Percentiles rank a stretch among this genome's conserved stretches.
Evolutionary conservation across 768 basidiomycete species (phyloP).

Genomic region (Calocybe cyanea): DNA sequence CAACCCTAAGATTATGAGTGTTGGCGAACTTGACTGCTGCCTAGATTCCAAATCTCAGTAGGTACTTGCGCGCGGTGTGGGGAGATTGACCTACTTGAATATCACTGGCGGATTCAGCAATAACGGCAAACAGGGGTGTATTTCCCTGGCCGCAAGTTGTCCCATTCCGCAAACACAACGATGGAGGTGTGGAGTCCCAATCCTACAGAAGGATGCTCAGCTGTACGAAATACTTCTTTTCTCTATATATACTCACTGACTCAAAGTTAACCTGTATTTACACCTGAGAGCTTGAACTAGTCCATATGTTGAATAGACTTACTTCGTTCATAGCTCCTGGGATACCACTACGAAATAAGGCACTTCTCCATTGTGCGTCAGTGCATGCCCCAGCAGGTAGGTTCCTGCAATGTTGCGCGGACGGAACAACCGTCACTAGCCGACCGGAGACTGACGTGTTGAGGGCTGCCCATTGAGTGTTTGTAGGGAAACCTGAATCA

Average conservation of each 20-base stretch:
- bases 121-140: conserved; percentile 25
- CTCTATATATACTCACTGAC: conserved; percentile 3
- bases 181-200: conserved; percentile 21
- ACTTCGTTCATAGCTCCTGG: conserved; percentile 20
- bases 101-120: conserved; percentile 25
- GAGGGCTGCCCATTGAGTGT: conserved; percentile 15
- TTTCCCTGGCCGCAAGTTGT: conserved; percentile 28
- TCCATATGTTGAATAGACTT: background rate
- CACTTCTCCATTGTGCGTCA: conserved; percentile 15
- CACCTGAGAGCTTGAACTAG: background rate
- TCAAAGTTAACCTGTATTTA: conserved; percentile 13
- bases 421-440: conserved; percentile 19
- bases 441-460: conserved; percentile 20
- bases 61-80: background rate
- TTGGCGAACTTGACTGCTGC: conserved; percentile 25
- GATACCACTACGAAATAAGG: conserved; percentile 14
- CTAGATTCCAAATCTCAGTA: background rate
- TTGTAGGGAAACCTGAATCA: conserved; percentile 17
- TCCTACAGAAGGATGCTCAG: conserved; percentile 14
- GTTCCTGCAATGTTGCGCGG: conserved; percentile 17
- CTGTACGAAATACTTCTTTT: background rate
- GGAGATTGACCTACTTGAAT: conserved; percentile 20
- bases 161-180: conserved; percentile 20
- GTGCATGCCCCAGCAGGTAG: conserved; percentile 2
- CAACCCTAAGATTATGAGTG: conserved; percentile 25